Evolutionary conservation across 495 filamentous ascomycete species (phyloP).

Genomic region (Xylaria grammica): DNA sequence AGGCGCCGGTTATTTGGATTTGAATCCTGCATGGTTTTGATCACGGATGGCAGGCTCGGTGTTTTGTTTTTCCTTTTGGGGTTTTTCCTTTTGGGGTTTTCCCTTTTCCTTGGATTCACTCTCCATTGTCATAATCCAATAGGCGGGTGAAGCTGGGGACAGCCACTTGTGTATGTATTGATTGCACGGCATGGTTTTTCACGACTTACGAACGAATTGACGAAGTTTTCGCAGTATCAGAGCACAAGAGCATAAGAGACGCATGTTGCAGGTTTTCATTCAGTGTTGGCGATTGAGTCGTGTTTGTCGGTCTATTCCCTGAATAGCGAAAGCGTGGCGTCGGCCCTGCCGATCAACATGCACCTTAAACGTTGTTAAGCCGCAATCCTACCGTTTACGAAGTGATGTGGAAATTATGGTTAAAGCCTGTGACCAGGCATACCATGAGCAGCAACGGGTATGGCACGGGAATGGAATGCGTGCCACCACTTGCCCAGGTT

Average conservation of each 20-base stretch:
- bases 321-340: slow-evolving; percentile 8
- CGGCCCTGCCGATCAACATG: slow-evolving; percentile 19
- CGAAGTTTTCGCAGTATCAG: not conserved
- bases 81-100: not conserved
- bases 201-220: slow-evolving; percentile 21
- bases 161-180: slow-evolving; percentile 1
- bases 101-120: no score
- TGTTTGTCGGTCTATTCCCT: not conserved
- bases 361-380: not conserved
- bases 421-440: not conserved
- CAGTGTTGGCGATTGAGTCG: not conserved
- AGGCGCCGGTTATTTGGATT: slow-evolving; percentile 19
- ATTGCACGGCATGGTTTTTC: not conserved
- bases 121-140: slow-evolving; percentile 1
- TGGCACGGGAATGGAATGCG: not conserved
- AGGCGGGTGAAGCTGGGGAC: not conserved
- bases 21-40: slow-evolving; percentile 16
- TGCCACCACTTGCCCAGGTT: no score
- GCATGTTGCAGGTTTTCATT: not conserved
- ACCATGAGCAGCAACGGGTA: not conserved
- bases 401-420: slow-evolving; percentile 2
- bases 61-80: not conserved
- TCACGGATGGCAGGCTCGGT: not conserved
- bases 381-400: slow-evolving; percentile 1
- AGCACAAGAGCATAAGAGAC: no score